Evolutionary conservation across 352 stramenopile genomes (phyloP).

Genomic region (Globisporangium alternatum): DNA sequence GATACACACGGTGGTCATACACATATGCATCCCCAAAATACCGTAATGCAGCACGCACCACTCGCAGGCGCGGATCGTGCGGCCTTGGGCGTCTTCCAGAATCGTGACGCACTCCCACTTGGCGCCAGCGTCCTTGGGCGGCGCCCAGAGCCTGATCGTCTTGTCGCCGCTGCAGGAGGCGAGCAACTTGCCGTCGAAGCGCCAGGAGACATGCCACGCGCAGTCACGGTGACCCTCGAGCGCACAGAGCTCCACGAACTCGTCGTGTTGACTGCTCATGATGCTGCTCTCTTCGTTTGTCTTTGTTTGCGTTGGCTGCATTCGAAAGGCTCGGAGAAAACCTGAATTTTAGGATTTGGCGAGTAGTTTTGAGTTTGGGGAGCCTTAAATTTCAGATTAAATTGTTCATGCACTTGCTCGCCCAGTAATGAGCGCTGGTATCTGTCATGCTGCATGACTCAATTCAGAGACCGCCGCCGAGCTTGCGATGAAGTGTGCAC

Average conservation of each 20-base stretch:
- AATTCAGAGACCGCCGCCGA: too few relatives aligned
- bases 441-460: too few relatives aligned
- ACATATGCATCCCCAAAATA: neutral
- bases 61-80: conserved; percentile 93
- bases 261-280: conserved; percentile 14
- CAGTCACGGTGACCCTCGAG: conserved; percentile 87
- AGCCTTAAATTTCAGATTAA: neutral
- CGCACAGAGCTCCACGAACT: conserved; percentile 46
- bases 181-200: conserved; percentile 76
- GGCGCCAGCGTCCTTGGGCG: conserved; percentile 14
- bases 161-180: conserved; percentile 91
- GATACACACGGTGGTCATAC: neutral
- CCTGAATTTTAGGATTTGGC: neutral
- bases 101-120: conserved; percentile 90
- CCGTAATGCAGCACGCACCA: conserved; percentile 56
- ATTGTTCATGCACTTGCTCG: neutral
- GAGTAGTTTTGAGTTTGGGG: neutral
- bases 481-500: too few relatives aligned
- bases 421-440: too few relatives aligned
- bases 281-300: neutral
- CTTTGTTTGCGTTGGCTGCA: conserved; percentile 9
- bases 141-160: conserved; percentile 84
- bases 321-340: neutral
- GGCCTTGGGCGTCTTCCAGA: conserved; percentile 92
- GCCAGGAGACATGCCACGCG: conserved; percentile 92